Evolutionary conservation across 2,329 filamentous ascomycete genomes (phyloP).

Genomic region (Colletotrichum plurivorum): DNA sequence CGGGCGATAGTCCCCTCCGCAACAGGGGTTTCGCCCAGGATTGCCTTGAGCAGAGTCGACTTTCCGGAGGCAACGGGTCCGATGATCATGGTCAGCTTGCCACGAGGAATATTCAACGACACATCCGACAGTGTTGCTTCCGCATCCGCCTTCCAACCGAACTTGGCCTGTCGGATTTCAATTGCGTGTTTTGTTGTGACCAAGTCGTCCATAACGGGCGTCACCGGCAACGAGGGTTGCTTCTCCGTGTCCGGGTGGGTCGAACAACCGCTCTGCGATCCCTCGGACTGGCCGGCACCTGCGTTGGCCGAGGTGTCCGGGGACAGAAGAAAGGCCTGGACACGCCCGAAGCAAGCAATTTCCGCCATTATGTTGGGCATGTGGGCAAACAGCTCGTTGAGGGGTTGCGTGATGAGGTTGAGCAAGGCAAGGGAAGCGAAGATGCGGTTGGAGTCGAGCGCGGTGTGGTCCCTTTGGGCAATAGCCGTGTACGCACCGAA

Average conservation of each 20-base stretch:
- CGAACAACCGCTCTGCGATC: too few relatives aligned
- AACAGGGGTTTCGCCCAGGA: conserved; percentile 47
- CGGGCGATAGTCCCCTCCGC: conserved; percentile 34
- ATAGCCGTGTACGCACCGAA: background rate
- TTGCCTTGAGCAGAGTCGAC: conserved; percentile 53
- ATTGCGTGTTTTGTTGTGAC: background rate
- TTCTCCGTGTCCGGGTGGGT: too few relatives aligned
- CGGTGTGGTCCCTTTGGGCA: too few relatives aligned
- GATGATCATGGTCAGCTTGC: conserved; percentile 52
- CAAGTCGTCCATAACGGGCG: too few relatives aligned
- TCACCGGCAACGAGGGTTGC: too few relatives aligned
- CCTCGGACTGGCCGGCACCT: too few relatives aligned
- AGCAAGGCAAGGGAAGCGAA: too few relatives aligned
- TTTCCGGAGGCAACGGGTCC: conserved; percentile 57
- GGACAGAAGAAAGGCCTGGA: too few relatives aligned
- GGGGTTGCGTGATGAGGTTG: too few relatives aligned
- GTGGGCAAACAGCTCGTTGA: background rate
- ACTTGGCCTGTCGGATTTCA: conserved; percentile 42
- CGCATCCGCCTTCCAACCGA: conserved; percentile 47
- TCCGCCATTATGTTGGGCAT: background rate
- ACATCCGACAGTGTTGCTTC: conserved; percentile 47
- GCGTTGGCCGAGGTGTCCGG: too few relatives aligned
- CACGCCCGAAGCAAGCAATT: too few relatives aligned
- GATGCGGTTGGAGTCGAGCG: too few relatives aligned
- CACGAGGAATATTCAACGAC: conserved; percentile 47